Conservation (phyloP, 805 yeast species). For the Diddensiella santjacobensis region DNA sequence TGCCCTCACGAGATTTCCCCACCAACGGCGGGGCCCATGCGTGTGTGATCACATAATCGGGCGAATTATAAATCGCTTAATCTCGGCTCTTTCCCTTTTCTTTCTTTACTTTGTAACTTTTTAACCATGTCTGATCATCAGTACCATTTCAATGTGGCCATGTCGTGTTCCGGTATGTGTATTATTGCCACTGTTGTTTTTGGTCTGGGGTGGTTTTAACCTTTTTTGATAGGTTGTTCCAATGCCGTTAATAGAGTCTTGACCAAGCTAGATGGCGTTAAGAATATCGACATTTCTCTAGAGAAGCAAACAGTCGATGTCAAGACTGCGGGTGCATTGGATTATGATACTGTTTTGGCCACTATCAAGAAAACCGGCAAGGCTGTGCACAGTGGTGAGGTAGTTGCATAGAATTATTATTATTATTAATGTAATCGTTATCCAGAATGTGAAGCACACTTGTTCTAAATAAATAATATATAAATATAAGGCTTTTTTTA, state of each 20-base stretch:
- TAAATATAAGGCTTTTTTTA: conserved; percentile 2
- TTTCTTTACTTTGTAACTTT: too few species aligned
- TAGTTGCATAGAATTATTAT: conserved; percentile 39
- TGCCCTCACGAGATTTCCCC: too few species aligned
- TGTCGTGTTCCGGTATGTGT: conserved; percentile 69
- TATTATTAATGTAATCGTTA: too few species aligned
- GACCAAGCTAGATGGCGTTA: conserved; percentile 67
- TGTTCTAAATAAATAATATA: background rate
- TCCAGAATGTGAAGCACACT: too few species aligned
- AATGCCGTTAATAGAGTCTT: conserved; percentile 79
- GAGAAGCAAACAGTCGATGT: conserved; percentile 83
- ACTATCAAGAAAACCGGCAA: conserved; percentile 91
- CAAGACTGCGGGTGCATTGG: conserved; percentile 47
- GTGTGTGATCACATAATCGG: too few species aligned
- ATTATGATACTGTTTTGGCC: conserved; percentile 73
- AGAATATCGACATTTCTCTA: conserved; percentile 66
- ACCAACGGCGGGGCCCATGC: too few species aligned
- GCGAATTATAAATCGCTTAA: too few species aligned
- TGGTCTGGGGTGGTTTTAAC: background rate
- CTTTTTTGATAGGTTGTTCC: conserved; percentile 57
- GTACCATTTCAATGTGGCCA: conserved; percentile 75
- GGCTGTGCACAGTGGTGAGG: conserved; percentile 64
- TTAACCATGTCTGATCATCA: conserved; percentile 40
- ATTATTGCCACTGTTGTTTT: conserved; percentile 5
- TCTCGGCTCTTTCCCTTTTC: too few species aligned